Percentiles rank a stretch among this genome's conserved stretches.
These are phyloP conservation scores for Salvia hispanica DNA, from an alignment of 257 asterid genomes.

Conservation along the genomic window DNA sequence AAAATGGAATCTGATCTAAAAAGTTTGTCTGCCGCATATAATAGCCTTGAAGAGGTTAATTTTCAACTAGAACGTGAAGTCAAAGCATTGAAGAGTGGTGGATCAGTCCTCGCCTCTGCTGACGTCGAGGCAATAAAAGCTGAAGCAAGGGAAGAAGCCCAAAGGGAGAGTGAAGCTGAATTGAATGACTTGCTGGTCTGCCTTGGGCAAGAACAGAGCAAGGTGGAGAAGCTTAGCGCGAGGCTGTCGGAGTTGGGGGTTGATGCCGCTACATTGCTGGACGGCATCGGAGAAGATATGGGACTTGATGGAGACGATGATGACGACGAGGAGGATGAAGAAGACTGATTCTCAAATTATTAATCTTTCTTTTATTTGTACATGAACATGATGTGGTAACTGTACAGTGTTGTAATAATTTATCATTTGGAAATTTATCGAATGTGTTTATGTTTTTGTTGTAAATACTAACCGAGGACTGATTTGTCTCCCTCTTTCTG, in stretches of 20 bases:
- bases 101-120: slow-evolving; percentile 43
- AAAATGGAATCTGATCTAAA: slow-evolving; percentile 82
- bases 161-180: slow-evolving; percentile 83
- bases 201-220: slow-evolving; percentile 97
- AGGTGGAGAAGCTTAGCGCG: slow-evolving; percentile 76
- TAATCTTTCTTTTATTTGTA: slow-evolving; percentile 18
- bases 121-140: slow-evolving; percentile 68
- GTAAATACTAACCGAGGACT: too few species aligned
- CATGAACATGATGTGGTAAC: slow-evolving; percentile 7
- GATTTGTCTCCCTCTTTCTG: too few species aligned
- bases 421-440: neutral
- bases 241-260: slow-evolving; percentile 72
- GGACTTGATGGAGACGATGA: slow-evolving; percentile 56
- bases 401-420: slow-evolving; percentile 11
- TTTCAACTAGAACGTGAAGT: slow-evolving; percentile 70
- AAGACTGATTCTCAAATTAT: slow-evolving; percentile 36
- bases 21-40: slow-evolving; percentile 89
- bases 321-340: slow-evolving; percentile 64
- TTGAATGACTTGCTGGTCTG: slow-evolving; percentile 83
- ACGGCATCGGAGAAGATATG: slow-evolving; percentile 69
- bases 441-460: too few species aligned
- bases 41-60: slow-evolving; percentile 87
- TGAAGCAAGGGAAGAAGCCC: slow-evolving; percentile 87
- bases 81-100: slow-evolving; percentile 54
- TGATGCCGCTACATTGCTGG: slow-evolving; percentile 69